Evolutionary conservation across 257 asterid genomes (phyloP).

Genomic region (Solanum habrochaites): DNA sequence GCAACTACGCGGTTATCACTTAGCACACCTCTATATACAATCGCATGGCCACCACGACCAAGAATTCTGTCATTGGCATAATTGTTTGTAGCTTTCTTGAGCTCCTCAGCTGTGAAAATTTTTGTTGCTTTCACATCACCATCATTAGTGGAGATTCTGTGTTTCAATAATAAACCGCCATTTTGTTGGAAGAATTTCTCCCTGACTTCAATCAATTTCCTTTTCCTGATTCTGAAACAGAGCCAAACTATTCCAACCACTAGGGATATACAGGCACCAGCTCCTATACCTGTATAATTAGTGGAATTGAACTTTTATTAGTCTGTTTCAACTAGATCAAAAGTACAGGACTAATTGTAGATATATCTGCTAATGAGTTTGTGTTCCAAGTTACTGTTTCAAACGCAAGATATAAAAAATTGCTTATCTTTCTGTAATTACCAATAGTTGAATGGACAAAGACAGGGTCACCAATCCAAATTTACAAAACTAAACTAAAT

Average conservation of each 20-base stretch:
- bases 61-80: not conserved
- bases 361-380: not conserved
- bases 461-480: too few species aligned
- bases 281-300: not conserved
- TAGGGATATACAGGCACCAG: not conserved
- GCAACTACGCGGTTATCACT: not conserved
- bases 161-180: not conserved
- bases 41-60: not conserved
- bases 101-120: not conserved
- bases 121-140: not conserved
- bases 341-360: not conserved
- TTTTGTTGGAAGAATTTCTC: not conserved
- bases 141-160: not conserved
- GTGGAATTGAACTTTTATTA: not conserved
- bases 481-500: too few species aligned
- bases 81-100: not conserved
- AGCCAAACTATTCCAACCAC: not conserved
- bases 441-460: too few species aligned
- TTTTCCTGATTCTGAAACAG: not conserved
- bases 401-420: not conserved
- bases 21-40: not conserved
- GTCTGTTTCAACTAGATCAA: not conserved
- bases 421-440: not conserved
- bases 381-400: not conserved
- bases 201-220: not conserved